Evolutionary conservation across 1,284 basidiomycete species (phyloP), one percentile per base, ranked within the genome.

Genomic region (Cryptococcus sp.): DNA sequence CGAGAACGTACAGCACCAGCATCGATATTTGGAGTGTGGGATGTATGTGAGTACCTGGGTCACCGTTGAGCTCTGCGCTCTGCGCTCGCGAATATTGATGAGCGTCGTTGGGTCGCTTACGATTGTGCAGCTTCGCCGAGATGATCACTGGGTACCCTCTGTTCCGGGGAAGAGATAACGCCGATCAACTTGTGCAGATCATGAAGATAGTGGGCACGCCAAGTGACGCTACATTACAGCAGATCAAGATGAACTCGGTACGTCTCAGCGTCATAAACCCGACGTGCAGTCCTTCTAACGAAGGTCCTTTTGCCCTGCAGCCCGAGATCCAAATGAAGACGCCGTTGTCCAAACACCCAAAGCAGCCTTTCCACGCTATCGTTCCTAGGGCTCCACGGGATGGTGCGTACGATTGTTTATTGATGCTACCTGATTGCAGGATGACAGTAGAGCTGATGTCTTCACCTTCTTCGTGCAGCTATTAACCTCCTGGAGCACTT

Each of bases 11-110:
- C 80, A 89, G 90, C 20, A 99, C 96, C 1, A 89, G 91, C 30
- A 92, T 98, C 71, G 96, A 99, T 79, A 95, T 98, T 86, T 99
- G 95, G 95, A 93, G 90, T 48, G 93, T 97, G 23, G 95, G 94
- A 17, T 80, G 79, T 71, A 80, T 80, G 74, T 79, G 70, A 71
- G 77, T 67, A 5, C 5, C 17, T 25, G 30, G 30, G 13, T 5
- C 30, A 35, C 30, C n/a, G n/a, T n/a, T n/a, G 13, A 27, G 23
- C 25, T 23, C 48, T 13, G 57, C 52, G 49, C 39, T 57, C 54
- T 54, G 55, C 39, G 13, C 30, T 35, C 8, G 5, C 30, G 30
- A 35, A 5, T 35, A 8, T 13, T 10, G 25, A 25, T 25, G 25
- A 25, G 25, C 25, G 30, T 35, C 10, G 13, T 2, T 10, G 30